Conservation (phyloP, 2,329 filamentous ascomycete species). For the Pseudogymnoascus sp. region DNA sequence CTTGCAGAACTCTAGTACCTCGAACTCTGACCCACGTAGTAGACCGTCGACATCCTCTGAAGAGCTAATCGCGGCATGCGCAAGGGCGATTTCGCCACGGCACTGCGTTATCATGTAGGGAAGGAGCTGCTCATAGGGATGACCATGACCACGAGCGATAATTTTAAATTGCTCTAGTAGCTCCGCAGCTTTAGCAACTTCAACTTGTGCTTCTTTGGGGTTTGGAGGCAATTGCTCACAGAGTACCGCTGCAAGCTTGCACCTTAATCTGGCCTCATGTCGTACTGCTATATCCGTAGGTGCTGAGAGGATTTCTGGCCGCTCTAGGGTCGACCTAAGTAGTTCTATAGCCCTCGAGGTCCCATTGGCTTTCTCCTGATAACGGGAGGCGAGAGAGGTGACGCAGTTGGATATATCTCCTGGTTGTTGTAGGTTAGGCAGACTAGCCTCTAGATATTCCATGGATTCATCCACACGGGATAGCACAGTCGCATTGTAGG, state of each 20-base stretch:
- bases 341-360: background rate
- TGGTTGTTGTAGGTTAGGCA: background rate
- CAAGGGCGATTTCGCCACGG: background rate
- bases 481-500: background rate
- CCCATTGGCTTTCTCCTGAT: background rate
- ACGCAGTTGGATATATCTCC: background rate
- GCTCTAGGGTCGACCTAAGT: background rate
- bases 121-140: background rate
- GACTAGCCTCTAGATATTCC: background rate
- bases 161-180: background rate
- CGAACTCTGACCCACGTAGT: background rate
- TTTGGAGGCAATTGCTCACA: background rate
- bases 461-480: background rate
- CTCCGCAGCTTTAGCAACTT: background rate
- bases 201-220: background rate
- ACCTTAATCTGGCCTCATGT: background rate
- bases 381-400: background rate
- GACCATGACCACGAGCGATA: background rate
- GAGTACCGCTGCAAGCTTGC: background rate
- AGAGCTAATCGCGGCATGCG: background rate
- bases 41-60: background rate
- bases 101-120: background rate
- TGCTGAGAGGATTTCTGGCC: background rate
- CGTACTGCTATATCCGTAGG: background rate
- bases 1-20: background rate